A percentile compares a stretch with the other conserved stretches of the same genome.
Conservation (phyloP, 768 basidiomycete species). For the Boletus subparvulus region DNA sequence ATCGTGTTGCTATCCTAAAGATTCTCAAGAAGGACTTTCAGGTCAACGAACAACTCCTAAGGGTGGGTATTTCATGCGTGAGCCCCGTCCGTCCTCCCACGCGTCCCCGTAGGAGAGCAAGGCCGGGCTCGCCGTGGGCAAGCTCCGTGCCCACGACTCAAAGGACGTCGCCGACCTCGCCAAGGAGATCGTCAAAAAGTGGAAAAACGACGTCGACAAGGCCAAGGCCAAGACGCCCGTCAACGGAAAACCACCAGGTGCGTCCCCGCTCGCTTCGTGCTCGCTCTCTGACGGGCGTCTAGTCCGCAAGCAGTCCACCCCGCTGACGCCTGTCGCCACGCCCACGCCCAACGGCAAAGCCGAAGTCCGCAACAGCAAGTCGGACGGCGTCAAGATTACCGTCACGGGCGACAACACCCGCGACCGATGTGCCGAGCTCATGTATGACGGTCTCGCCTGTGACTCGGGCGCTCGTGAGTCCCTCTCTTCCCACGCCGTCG, state of each 20-base stretch:
- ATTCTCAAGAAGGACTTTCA: conserved; percentile 63
- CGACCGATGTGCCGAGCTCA: conserved; percentile 84
- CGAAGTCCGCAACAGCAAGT: conserved; percentile 56
- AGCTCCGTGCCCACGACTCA: conserved; percentile 70
- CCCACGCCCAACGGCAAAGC: conserved; percentile 34
- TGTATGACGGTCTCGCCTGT: conserved; percentile 86
- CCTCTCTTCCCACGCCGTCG: not conserved
- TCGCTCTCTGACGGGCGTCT: conserved; percentile 1
- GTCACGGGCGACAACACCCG: conserved; percentile 70
- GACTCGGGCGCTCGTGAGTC: conserved; percentile 88
- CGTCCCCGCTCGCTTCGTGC: conserved; percentile 12
- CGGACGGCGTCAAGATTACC: conserved; percentile 62
- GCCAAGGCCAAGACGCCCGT: conserved; percentile 38
- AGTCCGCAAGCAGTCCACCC: conserved; percentile 36
- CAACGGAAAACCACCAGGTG: conserved; percentile 38
- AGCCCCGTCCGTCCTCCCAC: not conserved
- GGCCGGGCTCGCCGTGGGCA: conserved; percentile 89
- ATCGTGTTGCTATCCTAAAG: conserved; percentile 58
- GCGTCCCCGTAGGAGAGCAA: conserved; percentile 71
- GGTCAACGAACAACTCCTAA: conserved; percentile 70
- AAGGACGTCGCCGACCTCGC: conserved; percentile 79
- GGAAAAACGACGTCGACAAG: conserved; percentile 86
- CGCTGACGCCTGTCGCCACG: conserved; percentile 40
- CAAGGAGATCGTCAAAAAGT: conserved; percentile 88
- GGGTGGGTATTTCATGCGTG: conserved; percentile 51